Evolutionary conservation across 1,284 basidiomycete species (phyloP).

Genomic region (Puccinia novopanici): DNA sequence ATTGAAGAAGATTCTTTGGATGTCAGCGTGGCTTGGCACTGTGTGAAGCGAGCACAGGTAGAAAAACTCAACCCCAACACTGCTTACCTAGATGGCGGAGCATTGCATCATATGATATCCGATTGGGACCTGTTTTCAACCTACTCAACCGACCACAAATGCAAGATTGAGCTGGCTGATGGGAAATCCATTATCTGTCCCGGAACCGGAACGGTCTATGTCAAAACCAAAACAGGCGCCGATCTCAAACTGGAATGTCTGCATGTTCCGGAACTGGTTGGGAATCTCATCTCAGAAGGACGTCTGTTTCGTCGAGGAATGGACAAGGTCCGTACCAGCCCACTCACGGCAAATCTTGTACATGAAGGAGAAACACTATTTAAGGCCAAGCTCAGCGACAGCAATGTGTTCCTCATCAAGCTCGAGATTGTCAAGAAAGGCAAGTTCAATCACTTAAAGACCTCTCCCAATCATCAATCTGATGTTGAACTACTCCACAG

Average conservation of each 20-base stretch:
- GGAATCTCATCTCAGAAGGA: background rate
- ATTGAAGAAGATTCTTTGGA: background rate
- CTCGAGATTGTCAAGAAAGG: background rate
- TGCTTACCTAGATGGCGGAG: slow-evolving; percentile 15
- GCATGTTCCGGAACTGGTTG: background rate
- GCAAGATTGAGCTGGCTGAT: slow-evolving; percentile 2
- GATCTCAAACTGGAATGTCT: background rate
- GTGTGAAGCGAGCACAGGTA: background rate
- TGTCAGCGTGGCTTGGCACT: background rate
- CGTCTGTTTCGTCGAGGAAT: background rate
- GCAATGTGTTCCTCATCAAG: background rate
- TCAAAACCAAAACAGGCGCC: background rate
- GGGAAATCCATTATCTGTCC: background rate
- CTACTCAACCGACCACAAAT: background rate
- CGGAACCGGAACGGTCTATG: background rate
- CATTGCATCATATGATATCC: slow-evolving; percentile 7
- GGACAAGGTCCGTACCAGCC: background rate
- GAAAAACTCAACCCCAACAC: too few species aligned
- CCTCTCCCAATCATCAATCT: background rate
- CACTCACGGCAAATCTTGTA: background rate
- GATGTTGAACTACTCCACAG: slow-evolving; percentile 5
- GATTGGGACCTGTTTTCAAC: background rate
- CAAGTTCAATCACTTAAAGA: background rate
- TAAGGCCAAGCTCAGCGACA: background rate
- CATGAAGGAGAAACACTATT: too few species aligned